Conservation (phyloP, 352 stramenopile genomes). For the Phytophthora citrophthora region DNA sequence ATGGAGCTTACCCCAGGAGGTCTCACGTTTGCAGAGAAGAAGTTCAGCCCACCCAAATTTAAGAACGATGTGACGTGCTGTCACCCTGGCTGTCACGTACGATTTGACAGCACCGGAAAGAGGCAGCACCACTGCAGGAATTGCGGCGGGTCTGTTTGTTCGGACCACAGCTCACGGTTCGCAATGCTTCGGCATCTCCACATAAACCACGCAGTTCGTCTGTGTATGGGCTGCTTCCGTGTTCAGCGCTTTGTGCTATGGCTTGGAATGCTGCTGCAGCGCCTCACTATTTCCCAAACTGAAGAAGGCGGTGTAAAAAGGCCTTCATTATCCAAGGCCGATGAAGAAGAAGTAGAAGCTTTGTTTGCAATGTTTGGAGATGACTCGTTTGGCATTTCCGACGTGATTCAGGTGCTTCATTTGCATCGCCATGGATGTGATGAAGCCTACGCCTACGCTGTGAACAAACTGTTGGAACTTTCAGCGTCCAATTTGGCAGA, state of each 20-base stretch:
- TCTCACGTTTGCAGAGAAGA: slow-evolving; percentile 70
- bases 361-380: slow-evolving; percentile 60
- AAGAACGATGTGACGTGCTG: slow-evolving; percentile 67
- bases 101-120: slow-evolving; percentile 78
- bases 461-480: slow-evolving; percentile 78
- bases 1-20: slow-evolving; percentile 61
- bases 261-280: slow-evolving; percentile 73
- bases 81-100: slow-evolving; percentile 66
- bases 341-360: slow-evolving; percentile 73
- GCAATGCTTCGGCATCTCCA: slow-evolving; percentile 68
- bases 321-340: slow-evolving; percentile 43
- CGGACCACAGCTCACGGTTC: slow-evolving; percentile 81
- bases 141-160: slow-evolving; percentile 80
- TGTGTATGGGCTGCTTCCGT: slow-evolving; percentile 78
- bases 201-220: slow-evolving; percentile 66
- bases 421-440: slow-evolving; percentile 79
- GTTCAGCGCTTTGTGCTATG: slow-evolving; percentile 74
- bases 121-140: slow-evolving; percentile 87
- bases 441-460: slow-evolving; percentile 70
- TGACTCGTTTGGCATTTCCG: slow-evolving; percentile 67
- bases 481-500: slow-evolving; percentile 66
- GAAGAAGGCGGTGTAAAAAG: slow-evolving; percentile 42
- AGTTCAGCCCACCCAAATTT: slow-evolving; percentile 69
- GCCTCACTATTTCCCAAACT: slow-evolving; percentile 55
- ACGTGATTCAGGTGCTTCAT: slow-evolving; percentile 85